phyloP scores from a whole-genome alignment of 1,284 basidiomycete genomes.

The Blastosporella zonata region DNA sequence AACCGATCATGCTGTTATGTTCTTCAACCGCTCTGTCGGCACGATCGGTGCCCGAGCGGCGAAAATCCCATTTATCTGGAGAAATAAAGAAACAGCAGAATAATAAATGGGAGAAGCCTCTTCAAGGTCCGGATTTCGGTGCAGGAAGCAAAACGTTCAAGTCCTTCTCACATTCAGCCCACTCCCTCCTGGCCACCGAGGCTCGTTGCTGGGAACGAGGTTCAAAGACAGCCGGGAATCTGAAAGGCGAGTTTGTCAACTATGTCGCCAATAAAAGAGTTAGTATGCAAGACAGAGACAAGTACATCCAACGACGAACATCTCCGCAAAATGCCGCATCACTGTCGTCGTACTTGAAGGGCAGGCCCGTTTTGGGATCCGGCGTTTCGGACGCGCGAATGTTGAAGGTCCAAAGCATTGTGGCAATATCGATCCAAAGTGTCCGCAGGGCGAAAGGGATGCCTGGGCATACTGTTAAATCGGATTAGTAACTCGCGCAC shows the following conservation, averaged over 20 bases:
- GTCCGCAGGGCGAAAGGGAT: conserved; percentile 3
- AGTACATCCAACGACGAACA: background rate
- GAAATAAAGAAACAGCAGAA: no score
- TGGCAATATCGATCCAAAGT: conserved; percentile 5
- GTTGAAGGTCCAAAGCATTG: conserved; percentile 7
- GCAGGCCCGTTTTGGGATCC: background rate
- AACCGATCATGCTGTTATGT: no score
- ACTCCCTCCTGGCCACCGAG: conserved; percentile 1
- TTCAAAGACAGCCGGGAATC: conserved; percentile 7
- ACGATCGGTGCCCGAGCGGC: no score
- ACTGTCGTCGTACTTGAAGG: background rate
- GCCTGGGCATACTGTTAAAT: conserved; percentile 1
- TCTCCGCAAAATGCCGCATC: conserved; percentile 4
- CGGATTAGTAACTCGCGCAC: background rate
- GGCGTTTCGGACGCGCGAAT: background rate
- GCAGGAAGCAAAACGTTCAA: conserved; percentile 2
- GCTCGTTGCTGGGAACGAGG: conserved; percentile 1
- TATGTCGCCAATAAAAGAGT: background rate
- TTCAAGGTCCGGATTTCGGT: no score
- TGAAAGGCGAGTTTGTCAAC: conserved; percentile 1
- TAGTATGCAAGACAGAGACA: background rate
- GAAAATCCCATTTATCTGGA: no score
- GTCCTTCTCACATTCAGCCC: conserved; percentile 8
- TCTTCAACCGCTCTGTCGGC: no score
- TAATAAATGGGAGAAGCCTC: no score